These are phyloP conservation scores for Ganoderma meredithae DNA, from an alignment of 1,284 basidiomycete genomes.

Conservation along the genomic window DNA sequence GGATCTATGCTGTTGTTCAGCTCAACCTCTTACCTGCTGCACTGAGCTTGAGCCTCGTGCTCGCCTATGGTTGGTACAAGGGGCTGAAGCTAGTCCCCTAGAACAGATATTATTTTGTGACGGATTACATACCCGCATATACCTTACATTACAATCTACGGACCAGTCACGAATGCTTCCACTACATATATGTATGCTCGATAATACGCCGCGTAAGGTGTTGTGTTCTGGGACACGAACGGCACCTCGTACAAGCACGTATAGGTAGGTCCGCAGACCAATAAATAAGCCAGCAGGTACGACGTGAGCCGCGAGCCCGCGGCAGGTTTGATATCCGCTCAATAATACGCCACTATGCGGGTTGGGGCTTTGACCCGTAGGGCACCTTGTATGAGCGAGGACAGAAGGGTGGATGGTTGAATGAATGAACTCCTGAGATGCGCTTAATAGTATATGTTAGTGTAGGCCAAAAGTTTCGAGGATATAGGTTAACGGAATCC, in stretches of 20 bases:
- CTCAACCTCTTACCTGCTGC: conserved; percentile 69
- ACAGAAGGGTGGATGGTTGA: not conserved
- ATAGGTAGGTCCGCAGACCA: conserved; percentile 1
- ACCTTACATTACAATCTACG: not conserved
- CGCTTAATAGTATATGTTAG: conserved; percentile 25
- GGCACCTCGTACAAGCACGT: conserved; percentile 38
- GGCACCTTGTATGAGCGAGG: conserved; percentile 84
- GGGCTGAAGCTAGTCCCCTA: conserved; percentile 54
- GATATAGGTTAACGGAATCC: conserved; percentile 12
- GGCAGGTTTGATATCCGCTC: conserved; percentile 57
- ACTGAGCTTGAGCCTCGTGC: conserved; percentile 59
- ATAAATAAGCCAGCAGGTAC: conserved; percentile 5
- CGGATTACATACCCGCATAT: not conserved
- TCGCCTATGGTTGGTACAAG: conserved; percentile 66
- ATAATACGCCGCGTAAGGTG: conserved; percentile 35
- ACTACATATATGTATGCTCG: conserved; percentile 33
- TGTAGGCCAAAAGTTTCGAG: conserved; percentile 9
- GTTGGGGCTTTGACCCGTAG: conserved; percentile 66
- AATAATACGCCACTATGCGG: conserved; percentile 79
- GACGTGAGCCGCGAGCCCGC: not conserved
- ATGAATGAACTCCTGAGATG: not conserved
- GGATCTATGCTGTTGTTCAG: conserved; percentile 77
- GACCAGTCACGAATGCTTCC: not conserved
- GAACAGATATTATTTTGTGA: not conserved
- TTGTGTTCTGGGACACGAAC: conserved; percentile 29